Evolutionary conservation across 257 asterid genomes (phyloP), one percentile per base, ranked within the genome.

Genomic region (Capsicum chinense): DNA sequence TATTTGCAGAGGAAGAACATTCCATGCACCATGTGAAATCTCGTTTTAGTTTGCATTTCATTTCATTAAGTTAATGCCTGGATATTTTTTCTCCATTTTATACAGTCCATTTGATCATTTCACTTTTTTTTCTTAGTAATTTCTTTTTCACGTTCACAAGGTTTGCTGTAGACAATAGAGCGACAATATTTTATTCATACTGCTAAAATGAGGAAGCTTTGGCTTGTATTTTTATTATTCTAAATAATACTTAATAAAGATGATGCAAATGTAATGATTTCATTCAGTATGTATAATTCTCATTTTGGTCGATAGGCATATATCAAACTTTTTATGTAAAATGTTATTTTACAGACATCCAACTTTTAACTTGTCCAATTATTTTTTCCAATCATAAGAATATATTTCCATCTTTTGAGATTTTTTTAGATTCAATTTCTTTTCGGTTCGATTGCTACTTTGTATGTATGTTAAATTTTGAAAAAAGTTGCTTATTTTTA

Each of bases 1-100:
- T 26, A 89, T 93, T 71, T 94, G 98, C 88, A 94, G 98, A 3
- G 98, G 98, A 79, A 92, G 98, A 84, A 96, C 98, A 64, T 96
- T 96, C 81, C 98, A 92, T 64, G 98, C 98, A 66, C 98, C 98
- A 78, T 93, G 99, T 89, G 99, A 96, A 89, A 95, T 96, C 88
- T 87, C 94, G 52, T 89, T 86, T 90, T 93, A 94, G 90, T 52
- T 85, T 59, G 76, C 14, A n/a, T 86, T 83, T 82, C 17, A 58
- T 73, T 80, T 56, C 47, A 58, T 83, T 58, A 19, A 85, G 62
- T 76, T 35, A 16, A 67, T 15, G 44, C 81, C 85, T 48, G 26
- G n/a, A n/a, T 2, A 6, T 79, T 15, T 81, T n/a, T 69, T 33
- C 42, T 26, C 19, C 59, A 70, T 4, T 6, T 56, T 33, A n/a